Conservation (phyloP, 108 stramenopile genomes). For the Pelagomonas calceolata region DNA sequence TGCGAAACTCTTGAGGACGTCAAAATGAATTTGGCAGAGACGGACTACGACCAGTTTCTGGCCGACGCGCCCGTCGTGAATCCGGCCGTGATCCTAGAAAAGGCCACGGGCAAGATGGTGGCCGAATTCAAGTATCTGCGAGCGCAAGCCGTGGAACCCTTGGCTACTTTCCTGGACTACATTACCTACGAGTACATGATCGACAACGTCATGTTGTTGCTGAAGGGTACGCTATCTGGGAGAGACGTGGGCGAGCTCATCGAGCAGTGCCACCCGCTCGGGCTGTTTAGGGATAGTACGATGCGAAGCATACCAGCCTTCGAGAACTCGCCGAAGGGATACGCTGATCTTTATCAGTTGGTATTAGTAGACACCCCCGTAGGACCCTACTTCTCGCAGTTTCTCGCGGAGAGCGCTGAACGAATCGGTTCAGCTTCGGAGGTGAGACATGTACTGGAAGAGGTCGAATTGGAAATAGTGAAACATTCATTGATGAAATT, state of each 20-base stretch:
- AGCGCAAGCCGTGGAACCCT: conserved; percentile 87
- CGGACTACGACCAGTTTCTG: conserved; percentile 81
- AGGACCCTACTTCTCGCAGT: conserved; percentile 83
- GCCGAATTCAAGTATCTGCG: conserved; percentile 91
- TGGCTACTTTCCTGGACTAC: conserved; percentile 93
- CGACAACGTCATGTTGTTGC: conserved; percentile 95
- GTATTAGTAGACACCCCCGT: conserved; percentile 98
- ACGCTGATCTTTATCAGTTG: conserved; percentile 93
- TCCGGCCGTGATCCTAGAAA: background rate
- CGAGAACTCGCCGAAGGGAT: conserved; percentile 77
- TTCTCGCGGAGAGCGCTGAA: conserved; percentile 62
- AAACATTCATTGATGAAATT: conserved; percentile 94
- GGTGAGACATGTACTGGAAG: conserved; percentile 81
- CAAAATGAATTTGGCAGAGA: conserved; percentile 91
- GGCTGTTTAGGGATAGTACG: conserved; percentile 91
- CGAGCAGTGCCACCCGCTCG: conserved; percentile 95
- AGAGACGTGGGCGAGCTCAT: conserved; percentile 91
- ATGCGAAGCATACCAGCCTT: conserved; percentile 96
- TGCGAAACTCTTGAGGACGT: conserved; percentile 92
- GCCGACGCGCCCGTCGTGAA: conserved; percentile 61
- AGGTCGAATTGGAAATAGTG: conserved; percentile 97
- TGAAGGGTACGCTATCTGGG: conserved; percentile 87
- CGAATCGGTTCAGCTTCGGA: conserved; percentile 36
- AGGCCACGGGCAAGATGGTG: conserved; percentile 57
- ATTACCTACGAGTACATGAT: conserved; percentile 99